Conservation (phyloP, 208 protist genomes). For the Leishmania tarentolae region DNA sequence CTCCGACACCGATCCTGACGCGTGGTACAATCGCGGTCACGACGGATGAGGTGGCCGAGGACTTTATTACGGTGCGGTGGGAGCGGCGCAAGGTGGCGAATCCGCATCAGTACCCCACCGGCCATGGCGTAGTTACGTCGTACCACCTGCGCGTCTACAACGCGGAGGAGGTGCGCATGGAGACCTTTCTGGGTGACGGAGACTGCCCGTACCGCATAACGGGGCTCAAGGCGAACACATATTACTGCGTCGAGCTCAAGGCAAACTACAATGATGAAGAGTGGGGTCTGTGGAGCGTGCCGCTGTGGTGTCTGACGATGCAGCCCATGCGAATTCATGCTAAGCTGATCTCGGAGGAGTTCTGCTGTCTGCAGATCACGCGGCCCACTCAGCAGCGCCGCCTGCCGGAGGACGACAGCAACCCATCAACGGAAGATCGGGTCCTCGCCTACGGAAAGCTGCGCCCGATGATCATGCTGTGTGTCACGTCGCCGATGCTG, state of each 20-base stretch:
- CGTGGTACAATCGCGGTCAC: constrained; percentile 83
- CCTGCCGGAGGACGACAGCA: constrained; percentile 89
- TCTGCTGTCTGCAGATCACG: constrained; percentile 75
- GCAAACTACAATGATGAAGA: constrained; percentile 94
- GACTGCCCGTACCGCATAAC: constrained; percentile 89
- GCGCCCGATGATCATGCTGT: constrained; percentile 85
- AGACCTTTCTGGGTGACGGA: constrained; percentile 86
- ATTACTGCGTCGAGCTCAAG: constrained; percentile 92
- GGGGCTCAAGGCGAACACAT: constrained; percentile 83
- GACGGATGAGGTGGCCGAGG: constrained; percentile 89
- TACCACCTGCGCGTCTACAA: constrained; percentile 93
- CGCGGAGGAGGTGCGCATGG: constrained; percentile 60
- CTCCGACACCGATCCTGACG: constrained; percentile 83
- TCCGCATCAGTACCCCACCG: constrained; percentile 83
- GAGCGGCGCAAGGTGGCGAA: constrained; percentile 81
- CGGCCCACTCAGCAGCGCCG: constrained; percentile 75
- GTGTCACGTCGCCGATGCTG: constrained; percentile 86
- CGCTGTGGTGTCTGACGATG: constrained; percentile 92
- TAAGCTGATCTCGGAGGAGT: constrained; percentile 91
- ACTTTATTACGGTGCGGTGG: constrained; percentile 88
- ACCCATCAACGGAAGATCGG: constrained; percentile 53
- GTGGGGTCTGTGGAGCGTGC: constrained; percentile 91
- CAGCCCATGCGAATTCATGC: constrained; percentile 83
- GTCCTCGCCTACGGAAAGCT: constrained; percentile 53
- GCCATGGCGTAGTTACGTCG: constrained; percentile 80